Evolutionary conservation across 352 stramenopile genomes (phyloP), one percentile per base, ranked within the genome.

Genomic region (Aphanomyces cochlioides): DNA sequence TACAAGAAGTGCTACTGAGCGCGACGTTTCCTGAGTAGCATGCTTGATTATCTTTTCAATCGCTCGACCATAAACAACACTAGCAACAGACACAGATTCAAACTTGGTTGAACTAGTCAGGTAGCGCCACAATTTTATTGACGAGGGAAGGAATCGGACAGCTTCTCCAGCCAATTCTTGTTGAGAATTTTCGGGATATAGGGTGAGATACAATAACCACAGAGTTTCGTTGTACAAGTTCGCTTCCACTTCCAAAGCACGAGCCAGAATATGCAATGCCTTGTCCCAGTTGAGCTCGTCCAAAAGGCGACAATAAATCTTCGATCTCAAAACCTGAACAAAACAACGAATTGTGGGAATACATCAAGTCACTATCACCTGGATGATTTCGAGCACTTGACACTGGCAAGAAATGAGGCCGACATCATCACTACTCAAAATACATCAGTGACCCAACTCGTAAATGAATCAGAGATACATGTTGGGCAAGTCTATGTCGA

Each of bases 191-290:
- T 45, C 39, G 3, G 64, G 28, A 34, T 64, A 70, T 3, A 70
- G 41, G 2, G 19, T 47, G 5, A 70, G 36, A 39, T 70, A 70
- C 15, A 70, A 39, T 5, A 34, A 50, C 64, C 64, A 70, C 6
- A 70, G 50, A 21, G 47, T 41, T 56, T 70, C 47, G 40, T 61
- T 60, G 64, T 70, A 70, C 12, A 70, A 15, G 36, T 70, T 70
- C 3, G 64, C 64, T 21, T 70, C 64, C 40, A 70, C 17, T 36
- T 70, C 64, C 2, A 70, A 39, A 12, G 64, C 64, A 15, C 64
- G 43, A 10, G 36, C 40, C 19, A 70, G 34, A 47, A 70, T 50
- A 37, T 70, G 64, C 47, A 70, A n/a, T 41, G 64, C 48, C 47
- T 70, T 70, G n/a, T 70, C 64, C 37, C 59, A 8, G 19, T 21